Percentiles rank a stretch among this genome's conserved stretches.
phyloP scores from a whole-genome alignment of 2,329 filamentous ascomycete species.

The Colletotrichum tabaci region DNA sequence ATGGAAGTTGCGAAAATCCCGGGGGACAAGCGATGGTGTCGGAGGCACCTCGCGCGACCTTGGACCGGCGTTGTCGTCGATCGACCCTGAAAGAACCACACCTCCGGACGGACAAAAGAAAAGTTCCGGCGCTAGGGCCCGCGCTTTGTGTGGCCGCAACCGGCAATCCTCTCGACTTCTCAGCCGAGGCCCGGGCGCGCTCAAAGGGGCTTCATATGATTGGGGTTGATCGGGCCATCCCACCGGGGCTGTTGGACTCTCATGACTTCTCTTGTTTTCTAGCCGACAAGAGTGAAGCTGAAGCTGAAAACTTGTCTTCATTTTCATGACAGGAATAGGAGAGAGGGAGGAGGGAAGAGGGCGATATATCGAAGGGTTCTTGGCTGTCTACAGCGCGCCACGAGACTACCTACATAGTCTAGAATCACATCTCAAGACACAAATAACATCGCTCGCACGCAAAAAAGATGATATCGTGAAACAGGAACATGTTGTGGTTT shows the following conservation, averaged over 20 bases:
- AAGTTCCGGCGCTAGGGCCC: slow-evolving; percentile 12
- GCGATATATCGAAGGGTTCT: no score
- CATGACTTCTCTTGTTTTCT: not conserved
- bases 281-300: not conserved
- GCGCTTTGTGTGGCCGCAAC: not conserved
- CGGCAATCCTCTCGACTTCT: not conserved
- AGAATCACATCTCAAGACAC: no score
- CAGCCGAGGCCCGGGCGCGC: not conserved
- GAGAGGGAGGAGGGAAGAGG: no score
- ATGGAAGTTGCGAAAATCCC: not conserved
- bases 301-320: no score
- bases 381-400: no score
- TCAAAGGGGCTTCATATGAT: not conserved
- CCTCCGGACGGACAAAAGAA: not conserved
- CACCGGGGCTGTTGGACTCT: not conserved
- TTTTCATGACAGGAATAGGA: no score
- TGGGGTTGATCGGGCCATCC: not conserved
- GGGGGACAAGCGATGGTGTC: not conserved
- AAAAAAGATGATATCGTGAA: no score
- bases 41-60: not conserved
- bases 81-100: not conserved
- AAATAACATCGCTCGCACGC: no score
- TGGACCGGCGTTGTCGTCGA: not conserved
- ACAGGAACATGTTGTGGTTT: no score
- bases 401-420: no score